Base-by-base conservation (phyloP, 805 yeast species). In the Grigorovia humatica region DNA sequence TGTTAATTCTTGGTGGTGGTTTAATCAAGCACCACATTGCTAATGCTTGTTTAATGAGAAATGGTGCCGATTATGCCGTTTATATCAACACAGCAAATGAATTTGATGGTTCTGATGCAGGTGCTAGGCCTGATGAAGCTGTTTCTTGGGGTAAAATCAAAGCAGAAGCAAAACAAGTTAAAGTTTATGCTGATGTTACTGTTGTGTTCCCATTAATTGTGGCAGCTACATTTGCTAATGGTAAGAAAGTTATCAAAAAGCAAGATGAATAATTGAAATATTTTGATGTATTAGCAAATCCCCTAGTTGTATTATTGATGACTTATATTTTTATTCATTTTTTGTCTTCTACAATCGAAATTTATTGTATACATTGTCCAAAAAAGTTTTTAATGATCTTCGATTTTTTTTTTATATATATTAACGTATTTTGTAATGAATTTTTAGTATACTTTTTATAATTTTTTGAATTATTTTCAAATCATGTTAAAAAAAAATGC, bases 91-190 rank as follows among this genome's bases (percentile, higher is more conserved):
- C 99, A 15, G 99, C 96, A 47, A 98, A 93, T 72, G 99, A 93
- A 68, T 93, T 89, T 62, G 99, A 93, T 66, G 99, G 99, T 47
- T 88, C 96, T 23, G 99, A 93, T 69, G 98, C 99, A 11, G 99
- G 99, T 57, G 99, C 99, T 6, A 81, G 99, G 67, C 98, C 98
- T 1, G 99, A 93, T 68, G 99, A 93, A 72, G 99, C 99, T 29
- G 85, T 93, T 50, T 85, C 96, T 43, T 93, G 99, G 99, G 99
- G 99, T 57, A 93, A 93, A 70, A 93, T 93, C 70, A 90, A 88
- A 72, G 85, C 96, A 6, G 96, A 88, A 44, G 99, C 99, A 32
- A 80, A 79, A 62, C 79, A 83, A 54, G 95, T 89, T 52, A 93
- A 93, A 72, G 90, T 93, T 46, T 93, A 87, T 62, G 95, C 96